Evolutionary conservation across 306 rosid genomes (phyloP).

Genomic region (Acacia acuminata): DNA sequence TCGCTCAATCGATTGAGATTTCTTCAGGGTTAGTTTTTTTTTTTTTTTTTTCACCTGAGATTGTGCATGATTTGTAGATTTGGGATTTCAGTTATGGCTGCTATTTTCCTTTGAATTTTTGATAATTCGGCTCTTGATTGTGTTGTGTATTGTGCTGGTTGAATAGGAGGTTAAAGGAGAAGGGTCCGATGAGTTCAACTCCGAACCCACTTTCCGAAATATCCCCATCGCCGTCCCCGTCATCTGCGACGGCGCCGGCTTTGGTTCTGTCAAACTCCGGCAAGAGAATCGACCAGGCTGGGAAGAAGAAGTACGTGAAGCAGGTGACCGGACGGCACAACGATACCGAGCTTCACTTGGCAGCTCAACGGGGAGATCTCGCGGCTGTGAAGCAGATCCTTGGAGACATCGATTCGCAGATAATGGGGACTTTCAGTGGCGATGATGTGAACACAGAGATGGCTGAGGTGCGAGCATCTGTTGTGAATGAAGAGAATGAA

Average conservation of each 20-base stretch:
- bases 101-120: not conserved
- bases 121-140: not conserved
- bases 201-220: conserved; percentile 47
- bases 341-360: conserved; percentile 95
- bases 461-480: conserved; percentile 83
- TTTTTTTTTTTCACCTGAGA: not conserved
- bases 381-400: conserved; percentile 89
- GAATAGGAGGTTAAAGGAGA: conserved; percentile 41
- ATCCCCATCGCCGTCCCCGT: conserved; percentile 75
- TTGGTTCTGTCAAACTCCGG: conserved; percentile 91
- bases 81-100: not conserved
- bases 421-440: conserved; percentile 61
- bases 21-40: not conserved
- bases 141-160: not conserved
- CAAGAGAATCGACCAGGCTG: conserved; percentile 92
- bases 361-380: conserved; percentile 93
- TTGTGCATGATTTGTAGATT: not conserved
- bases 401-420: conserved; percentile 70
- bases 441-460: conserved; percentile 73
- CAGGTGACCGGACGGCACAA: conserved; percentile 97
- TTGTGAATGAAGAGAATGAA: conserved; percentile 90
- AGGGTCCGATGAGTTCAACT: conserved; percentile 41
- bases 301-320: conserved; percentile 96
- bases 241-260: conserved; percentile 90
- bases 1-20: not conserved